Evolutionary conservation across 208 protist genomes (phyloP).

Genomic region (Trypanosomatidae sp.): DNA sequence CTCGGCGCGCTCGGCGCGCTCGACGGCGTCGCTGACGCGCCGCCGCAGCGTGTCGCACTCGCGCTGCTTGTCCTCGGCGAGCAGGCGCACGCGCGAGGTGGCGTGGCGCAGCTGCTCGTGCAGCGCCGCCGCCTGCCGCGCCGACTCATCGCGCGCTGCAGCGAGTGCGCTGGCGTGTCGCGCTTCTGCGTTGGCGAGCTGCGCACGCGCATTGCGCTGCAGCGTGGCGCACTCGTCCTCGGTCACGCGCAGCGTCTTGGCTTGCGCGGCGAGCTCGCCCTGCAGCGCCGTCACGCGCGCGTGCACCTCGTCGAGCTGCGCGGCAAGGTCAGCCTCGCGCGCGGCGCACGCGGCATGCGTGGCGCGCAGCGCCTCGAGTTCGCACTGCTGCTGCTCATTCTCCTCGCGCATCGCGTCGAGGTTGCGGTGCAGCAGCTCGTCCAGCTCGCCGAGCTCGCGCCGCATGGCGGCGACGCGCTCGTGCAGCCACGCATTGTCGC

Average conservation of each 20-base stretch:
- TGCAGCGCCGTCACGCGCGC: neutral
- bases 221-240: too few relatives aligned
- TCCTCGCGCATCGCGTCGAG: slow-evolving; percentile 72
- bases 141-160: slow-evolving; percentile 4
- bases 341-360: slow-evolving; percentile 5
- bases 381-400: slow-evolving; percentile 29
- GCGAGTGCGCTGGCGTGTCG: slow-evolving; percentile 6
- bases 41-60: slow-evolving; percentile 26
- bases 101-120: slow-evolving; percentile 5
- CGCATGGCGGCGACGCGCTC: slow-evolving; percentile 55
- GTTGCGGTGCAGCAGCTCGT: slow-evolving; percentile 49
- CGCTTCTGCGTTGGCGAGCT: slow-evolving; percentile 22
- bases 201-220: too few relatives aligned
- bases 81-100: slow-evolving; percentile 4
- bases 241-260: slow-evolving; percentile 35
- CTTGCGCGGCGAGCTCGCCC: slow-evolving; percentile 21
- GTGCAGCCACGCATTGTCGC: slow-evolving; percentile 54
- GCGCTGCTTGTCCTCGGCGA: slow-evolving; percentile 11
- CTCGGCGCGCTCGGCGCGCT: slow-evolving; percentile 30
- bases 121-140: slow-evolving; percentile 1
- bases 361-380: slow-evolving; percentile 20
- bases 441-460: slow-evolving; percentile 48
- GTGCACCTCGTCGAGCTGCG: neutral
- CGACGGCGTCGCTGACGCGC: slow-evolving; percentile 37
- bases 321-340: too few relatives aligned